These are phyloP conservation scores for Cnidoscolus chayamansa DNA, from an alignment of 441 rosid genomes.

Conservation along the genomic window DNA sequence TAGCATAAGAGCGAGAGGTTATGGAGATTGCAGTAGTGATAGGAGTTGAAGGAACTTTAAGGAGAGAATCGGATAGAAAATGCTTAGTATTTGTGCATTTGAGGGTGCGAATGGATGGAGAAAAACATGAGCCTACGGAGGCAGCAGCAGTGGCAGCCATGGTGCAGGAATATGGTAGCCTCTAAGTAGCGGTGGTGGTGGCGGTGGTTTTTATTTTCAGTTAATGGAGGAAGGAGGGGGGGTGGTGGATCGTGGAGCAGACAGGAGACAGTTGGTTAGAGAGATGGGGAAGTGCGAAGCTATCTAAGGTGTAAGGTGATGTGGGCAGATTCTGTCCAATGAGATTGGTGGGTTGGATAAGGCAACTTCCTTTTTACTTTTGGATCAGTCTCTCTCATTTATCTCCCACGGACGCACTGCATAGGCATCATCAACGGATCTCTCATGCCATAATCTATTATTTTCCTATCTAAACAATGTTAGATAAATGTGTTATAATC, in stretches of 20 bases:
- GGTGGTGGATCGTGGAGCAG: slow-evolving; percentile 3
- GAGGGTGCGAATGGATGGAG: slow-evolving; percentile 39
- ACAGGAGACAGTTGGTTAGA: neutral
- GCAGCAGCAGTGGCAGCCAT: slow-evolving; percentile 45
- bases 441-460: no score
- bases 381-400: slow-evolving; percentile 16
- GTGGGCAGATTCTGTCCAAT: slow-evolving; percentile 45
- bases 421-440: no score
- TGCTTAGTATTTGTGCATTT: slow-evolving; percentile 35
- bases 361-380: slow-evolving; percentile 5
- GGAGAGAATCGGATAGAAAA: slow-evolving; percentile 21
- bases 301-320: slow-evolving; percentile 26
- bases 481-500: no score
- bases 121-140: slow-evolving; percentile 39
- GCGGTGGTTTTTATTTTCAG: slow-evolving; percentile 19
- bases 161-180: slow-evolving; percentile 4
- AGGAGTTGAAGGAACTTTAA: slow-evolving; percentile 26
- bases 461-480: no score
- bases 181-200: slow-evolving; percentile 5
- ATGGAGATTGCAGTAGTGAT: slow-evolving; percentile 5
- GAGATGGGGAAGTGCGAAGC: neutral
- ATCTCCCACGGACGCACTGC: no score
- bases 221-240: slow-evolving; percentile 5
- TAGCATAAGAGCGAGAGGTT: slow-evolving; percentile 15
- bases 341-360: slow-evolving; percentile 29